Conservation (phyloP, 2,329 filamentous ascomycete genomes). For the Fusarium sp. region DNA sequence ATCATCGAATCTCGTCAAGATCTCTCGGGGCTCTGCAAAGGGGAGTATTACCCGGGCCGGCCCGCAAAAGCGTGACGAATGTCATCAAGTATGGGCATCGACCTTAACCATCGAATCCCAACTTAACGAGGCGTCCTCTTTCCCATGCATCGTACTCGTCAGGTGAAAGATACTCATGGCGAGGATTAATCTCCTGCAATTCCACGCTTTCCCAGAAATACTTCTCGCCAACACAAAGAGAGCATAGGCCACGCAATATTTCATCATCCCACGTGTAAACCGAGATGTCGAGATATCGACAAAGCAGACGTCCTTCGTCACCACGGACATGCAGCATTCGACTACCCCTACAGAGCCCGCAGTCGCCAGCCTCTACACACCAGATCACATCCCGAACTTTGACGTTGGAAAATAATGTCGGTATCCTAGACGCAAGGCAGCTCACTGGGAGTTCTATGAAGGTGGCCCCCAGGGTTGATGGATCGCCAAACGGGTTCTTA, state of each 20-base stretch:
- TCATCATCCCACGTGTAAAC: too few species aligned
- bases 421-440: neutral
- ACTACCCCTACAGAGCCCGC: fast-evolving
- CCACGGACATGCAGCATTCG: neutral
- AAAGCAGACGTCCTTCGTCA: neutral
- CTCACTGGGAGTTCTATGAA: neutral
- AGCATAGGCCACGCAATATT: neutral
- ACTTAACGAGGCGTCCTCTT: neutral
- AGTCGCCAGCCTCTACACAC: neutral
- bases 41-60: neutral
- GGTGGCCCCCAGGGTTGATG: too few species aligned
- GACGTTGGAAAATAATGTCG: neutral
- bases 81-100: neutral
- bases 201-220: neutral
- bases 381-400: conserved; percentile 7
- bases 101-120: neutral
- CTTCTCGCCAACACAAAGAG: neutral
- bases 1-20: neutral
- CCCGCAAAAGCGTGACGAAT: neutral
- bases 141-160: too few species aligned
- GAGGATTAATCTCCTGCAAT: neutral
- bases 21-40: neutral
- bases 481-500: neutral
- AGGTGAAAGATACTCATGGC: neutral
- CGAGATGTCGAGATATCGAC: neutral